phyloP scores from a whole-genome alignment of 257 asterid species.

The Misopates orontium region DNA sequence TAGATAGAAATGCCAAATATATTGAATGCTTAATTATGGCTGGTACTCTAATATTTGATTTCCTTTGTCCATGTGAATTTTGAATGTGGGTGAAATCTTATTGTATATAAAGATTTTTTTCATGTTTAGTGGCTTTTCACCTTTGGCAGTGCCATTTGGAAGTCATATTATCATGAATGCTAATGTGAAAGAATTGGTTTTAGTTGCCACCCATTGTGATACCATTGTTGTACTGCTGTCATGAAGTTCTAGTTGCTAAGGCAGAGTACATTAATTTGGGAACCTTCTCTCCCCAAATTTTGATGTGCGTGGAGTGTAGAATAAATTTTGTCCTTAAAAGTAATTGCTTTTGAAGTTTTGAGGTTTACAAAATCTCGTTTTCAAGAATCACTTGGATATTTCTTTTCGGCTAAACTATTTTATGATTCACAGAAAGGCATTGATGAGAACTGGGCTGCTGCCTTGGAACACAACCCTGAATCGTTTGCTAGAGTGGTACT shows the following conservation, averaged over 20 bases:
- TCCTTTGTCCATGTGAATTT: not conserved
- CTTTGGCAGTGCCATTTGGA: not conserved
- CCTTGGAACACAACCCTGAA: constrained; percentile 95
- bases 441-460: constrained; percentile 98
- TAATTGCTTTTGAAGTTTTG: not conserved
- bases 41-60: not conserved
- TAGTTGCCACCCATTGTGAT: constrained; percentile 10
- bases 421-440: constrained; percentile 79
- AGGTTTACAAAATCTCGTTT: constrained; percentile 4
- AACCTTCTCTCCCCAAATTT: constrained; percentile 10
- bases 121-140: constrained; percentile 9
- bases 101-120: not conserved
- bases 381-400: not conserved
- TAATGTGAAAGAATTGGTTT: constrained; percentile 20
- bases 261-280: constrained; percentile 10
- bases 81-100: too few relatives aligned
- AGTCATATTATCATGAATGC: constrained; percentile 3
- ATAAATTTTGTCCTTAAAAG: constrained; percentile 1
- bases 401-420: not conserved
- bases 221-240: not conserved
- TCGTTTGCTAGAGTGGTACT: constrained; percentile 95
- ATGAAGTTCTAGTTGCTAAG: constrained; percentile 8
- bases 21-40: not conserved
- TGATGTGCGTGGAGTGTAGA: not conserved
- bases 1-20: constrained; percentile 12